phyloP scores from a whole-genome alignment of 2,329 filamentous ascomycete genomes.

The Phaeophleospora eucalypticola region DNA sequence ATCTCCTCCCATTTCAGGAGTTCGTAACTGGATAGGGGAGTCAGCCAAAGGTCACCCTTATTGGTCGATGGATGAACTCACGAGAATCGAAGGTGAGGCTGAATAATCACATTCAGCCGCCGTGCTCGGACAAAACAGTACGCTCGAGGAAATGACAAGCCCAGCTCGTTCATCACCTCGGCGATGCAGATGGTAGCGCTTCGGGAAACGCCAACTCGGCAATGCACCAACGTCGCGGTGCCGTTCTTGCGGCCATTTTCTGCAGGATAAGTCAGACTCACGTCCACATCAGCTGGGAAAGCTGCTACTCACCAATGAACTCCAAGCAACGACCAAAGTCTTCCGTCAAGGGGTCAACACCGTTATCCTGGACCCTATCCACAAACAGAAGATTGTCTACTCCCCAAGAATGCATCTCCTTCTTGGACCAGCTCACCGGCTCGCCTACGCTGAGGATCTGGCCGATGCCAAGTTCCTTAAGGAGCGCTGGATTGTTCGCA shows the following conservation, averaged over 20 bases:
- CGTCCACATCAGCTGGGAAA: neutral
- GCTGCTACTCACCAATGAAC: conserved; percentile 73
- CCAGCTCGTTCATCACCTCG: conserved; percentile 84
- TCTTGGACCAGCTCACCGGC: conserved; percentile 72
- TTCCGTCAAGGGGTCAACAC: conserved; percentile 82
- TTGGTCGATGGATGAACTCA: conserved; percentile 38
- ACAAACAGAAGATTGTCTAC: conserved; percentile 74
- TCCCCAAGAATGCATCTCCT: conserved; percentile 67
- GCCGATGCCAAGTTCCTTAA: conserved; percentile 74
- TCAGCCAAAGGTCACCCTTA: conserved; percentile 3
- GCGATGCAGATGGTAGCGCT: conserved; percentile 98
- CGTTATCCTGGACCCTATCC: conserved; percentile 89
- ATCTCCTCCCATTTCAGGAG: conserved; percentile 92
- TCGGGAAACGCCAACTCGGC: conserved; percentile 89
- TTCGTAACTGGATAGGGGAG: conserved; percentile 56
- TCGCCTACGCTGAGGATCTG: conserved; percentile 92
- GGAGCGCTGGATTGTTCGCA: conserved; percentile 84
- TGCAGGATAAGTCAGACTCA: conserved; percentile 36
- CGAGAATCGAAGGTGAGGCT: conserved; percentile 89
- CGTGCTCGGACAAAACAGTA: conserved; percentile 95
- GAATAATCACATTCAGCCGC: conserved; percentile 94
- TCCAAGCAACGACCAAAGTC: conserved; percentile 82
- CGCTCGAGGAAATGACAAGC: conserved; percentile 80
- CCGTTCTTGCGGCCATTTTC: conserved; percentile 73
- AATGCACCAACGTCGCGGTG: conserved; percentile 88